These are phyloP conservation scores for Zizania palustris DNA, from an alignment of 202 grass and related monocot genomes.

Conservation along the genomic window DNA sequence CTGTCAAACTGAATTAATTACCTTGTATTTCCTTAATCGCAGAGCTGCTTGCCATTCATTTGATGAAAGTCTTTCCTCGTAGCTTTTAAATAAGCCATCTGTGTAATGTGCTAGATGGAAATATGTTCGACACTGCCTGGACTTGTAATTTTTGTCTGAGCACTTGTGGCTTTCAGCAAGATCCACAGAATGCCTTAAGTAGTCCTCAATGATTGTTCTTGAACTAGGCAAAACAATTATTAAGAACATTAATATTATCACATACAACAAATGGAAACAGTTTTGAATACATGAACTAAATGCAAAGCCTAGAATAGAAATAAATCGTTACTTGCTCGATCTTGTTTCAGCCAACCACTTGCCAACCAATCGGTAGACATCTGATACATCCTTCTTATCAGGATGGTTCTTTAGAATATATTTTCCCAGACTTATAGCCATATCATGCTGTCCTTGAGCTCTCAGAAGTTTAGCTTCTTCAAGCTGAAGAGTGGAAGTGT, in stretches of 20 bases:
- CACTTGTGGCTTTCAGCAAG: constrained; percentile 60
- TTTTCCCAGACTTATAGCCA: constrained; percentile 84
- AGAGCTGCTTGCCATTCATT: constrained; percentile 96
- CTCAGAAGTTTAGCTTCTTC: constrained; percentile 96
- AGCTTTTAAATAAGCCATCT: constrained; percentile 85
- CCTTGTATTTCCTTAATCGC: constrained; percentile 86
- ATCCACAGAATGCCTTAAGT: constrained; percentile 82
- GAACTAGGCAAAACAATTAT: constrained; percentile 60
- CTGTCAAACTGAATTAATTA: constrained; percentile 26
- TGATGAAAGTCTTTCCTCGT: constrained; percentile 91
- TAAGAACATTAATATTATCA: constrained; percentile 36
- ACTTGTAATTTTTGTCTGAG: constrained; percentile 56
- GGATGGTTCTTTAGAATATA: constrained; percentile 79
- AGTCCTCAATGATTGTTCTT: constrained; percentile 89
- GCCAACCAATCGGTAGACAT: constrained; percentile 86
- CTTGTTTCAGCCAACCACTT: constrained; percentile 99
- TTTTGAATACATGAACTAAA: constrained; percentile 30
- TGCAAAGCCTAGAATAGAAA: constrained; percentile 18
- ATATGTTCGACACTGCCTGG: constrained; percentile 77
- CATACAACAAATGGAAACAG: constrained; percentile 12
- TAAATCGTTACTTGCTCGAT: constrained; percentile 84
- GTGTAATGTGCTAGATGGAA: constrained; percentile 95
- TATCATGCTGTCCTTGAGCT: constrained; percentile 91
- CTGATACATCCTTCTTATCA: constrained; percentile 62
- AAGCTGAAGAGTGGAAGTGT: constrained; percentile 52